Evolutionary conservation across 108 stramenopile species (phyloP), one percentile per base, ranked within the genome.

Genomic region (Nitzschia putrida): DNA sequence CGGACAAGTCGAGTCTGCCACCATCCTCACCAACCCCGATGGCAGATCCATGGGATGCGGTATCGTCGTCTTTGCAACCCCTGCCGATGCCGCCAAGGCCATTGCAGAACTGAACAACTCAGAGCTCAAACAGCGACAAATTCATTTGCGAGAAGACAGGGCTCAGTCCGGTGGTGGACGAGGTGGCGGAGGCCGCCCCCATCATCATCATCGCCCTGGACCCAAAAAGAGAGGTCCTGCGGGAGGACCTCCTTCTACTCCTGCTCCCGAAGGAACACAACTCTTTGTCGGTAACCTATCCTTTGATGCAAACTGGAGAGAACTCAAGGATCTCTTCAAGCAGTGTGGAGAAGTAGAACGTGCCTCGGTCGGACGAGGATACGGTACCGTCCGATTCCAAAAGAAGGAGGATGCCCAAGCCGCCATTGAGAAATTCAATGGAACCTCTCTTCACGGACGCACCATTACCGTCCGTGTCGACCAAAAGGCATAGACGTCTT

Each of bases 41-140:
- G 95, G 95, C 4, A 77, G 87, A 8, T 89, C 58, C 53, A 91
- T 87, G 54, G 96, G 98, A 25, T 97, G 94, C 64, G 98, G 94
- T 53, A 83, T 97, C 51, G 98, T 98, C 24, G 83, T 90, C 50
- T 99, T 84, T 73, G 92, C 93, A 73, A 81, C 78, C n/a, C 78
- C 94, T 0, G 77, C 85, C 54, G 96, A 96, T 53, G 98, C 97
- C 10, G 79, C 69, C 20, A 71, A 84, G 20, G 97, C 97, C 50
- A 98, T 95, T 63, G 83, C 81, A 37, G 85, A 89, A 69, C 83
- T 98, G 24, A 85, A 93, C 69, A 81, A 89, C 61, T 68, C 90
- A 11, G 80, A 84, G 41, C 73, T 98, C 38, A 78, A 95, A 38
- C 94, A 94, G 16, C 80, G 93, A 23, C 83, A 81, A 22, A 92